These are phyloP conservation scores for Xylariomycetidae sp. DNA, from an alignment of 2,329 filamentous ascomycete genomes.

Conservation along the genomic window DNA sequence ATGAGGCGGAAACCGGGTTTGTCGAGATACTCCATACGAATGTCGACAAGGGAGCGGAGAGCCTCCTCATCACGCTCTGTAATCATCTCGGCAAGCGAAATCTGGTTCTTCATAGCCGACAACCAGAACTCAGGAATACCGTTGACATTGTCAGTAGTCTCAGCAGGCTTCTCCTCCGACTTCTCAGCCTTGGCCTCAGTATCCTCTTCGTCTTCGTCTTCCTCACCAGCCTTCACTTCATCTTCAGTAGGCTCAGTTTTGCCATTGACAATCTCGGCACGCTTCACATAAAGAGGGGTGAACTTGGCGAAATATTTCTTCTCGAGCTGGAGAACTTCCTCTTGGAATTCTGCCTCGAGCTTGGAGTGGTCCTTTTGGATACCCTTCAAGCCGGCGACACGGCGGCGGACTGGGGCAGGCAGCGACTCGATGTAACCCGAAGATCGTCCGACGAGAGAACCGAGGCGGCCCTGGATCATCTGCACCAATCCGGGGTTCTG, in stretches of 20 bases:
- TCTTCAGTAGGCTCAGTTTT: conserved; percentile 77
- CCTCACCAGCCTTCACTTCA: conserved; percentile 83
- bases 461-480: conserved; percentile 97
- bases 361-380: conserved; percentile 99
- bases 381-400: conserved; percentile 92
- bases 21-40: conserved; percentile 99
- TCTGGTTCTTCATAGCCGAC: conserved; percentile 99
- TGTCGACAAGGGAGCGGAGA: conserved; percentile 83
- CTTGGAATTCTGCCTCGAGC: conserved; percentile 96
- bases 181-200: conserved; percentile 48
- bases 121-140: conserved; percentile 99
- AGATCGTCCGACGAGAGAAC: conserved; percentile 86
- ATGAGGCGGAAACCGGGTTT: conserved; percentile 97
- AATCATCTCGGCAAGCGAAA: conserved; percentile 96
- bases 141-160: conserved; percentile 49
- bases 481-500: conserved; percentile 91
- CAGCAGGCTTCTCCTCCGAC: conserved; percentile 51
- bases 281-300: conserved; percentile 94
- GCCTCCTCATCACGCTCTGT: conserved; percentile 95
- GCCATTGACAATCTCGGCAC: conserved; percentile 89
- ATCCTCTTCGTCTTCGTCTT: conserved; percentile 63
- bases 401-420: conserved; percentile 80
- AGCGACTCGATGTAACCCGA: conserved; percentile 98
- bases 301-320: conserved; percentile 99
- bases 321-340: conserved; percentile 95